Evolutionary conservation across 768 basidiomycete genomes (phyloP), one percentile per base, ranked within the genome.

Genomic region (Auriscalpium orientale): DNA sequence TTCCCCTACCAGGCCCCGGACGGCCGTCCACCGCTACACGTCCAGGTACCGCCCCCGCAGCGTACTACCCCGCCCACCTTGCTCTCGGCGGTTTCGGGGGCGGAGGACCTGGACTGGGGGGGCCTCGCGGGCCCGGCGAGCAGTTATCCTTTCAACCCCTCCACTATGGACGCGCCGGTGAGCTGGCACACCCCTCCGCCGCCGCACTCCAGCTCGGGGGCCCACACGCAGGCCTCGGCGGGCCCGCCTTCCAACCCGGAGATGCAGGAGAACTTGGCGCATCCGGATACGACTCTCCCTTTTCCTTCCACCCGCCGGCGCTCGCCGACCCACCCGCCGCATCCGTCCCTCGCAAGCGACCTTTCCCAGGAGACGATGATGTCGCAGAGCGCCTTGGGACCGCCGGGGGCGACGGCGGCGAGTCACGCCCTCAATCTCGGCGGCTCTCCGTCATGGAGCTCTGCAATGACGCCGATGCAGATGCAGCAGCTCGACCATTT

Each of bases 401-500:
- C 49, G 33, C 56, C 44, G 21, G 40, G 37, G 11, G 15, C 51
- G 49, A 21, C 67, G 65, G 37, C 64, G 61, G 66, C 61, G 87
- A 88, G 62, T 88, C 85, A 65, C 77, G 89, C 64, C 89, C 89
- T 60, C 83, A 86, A 66, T 87, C 85, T 73, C 79, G 89, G 64
- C 74, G 89, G 58, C 82, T 91, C 79, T 78, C 84, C 70, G 84
- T 91, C 79, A 80, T 90, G 87, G 89, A 91, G 63, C 85, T 91
- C 79, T 89, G 88, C 80, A 89, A 90, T 79, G 86, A 87, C 75
- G 68, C 75, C 67, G 71, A 71, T 71, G 70, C 70, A 69, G 70
- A 74, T 72, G 66, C 70, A 62, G 66, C 72, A 69, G 53, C 72
- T 71, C 76, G 74, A 72, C 59, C 76, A 70, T 72, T 79, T 76